Evolutionary conservation across 139 green algal genomes (phyloP).

Genomic region (Closterium sp.): DNA sequence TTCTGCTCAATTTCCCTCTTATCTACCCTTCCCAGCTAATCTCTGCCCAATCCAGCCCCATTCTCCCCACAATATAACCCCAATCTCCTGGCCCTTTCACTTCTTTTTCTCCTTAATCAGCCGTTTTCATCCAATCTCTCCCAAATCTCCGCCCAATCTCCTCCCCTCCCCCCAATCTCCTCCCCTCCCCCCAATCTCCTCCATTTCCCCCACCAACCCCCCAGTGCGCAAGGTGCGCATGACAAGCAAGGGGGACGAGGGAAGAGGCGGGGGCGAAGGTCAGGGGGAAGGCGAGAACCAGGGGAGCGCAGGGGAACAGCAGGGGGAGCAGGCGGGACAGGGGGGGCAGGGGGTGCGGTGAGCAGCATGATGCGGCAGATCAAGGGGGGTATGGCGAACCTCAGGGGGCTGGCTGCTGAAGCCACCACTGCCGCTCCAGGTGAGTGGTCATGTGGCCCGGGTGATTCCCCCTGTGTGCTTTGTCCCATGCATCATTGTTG

Average conservation of each 20-base stretch:
- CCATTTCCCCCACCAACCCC: no score
- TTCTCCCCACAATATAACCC: no score
- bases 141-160: neutral
- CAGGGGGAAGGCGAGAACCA: neutral
- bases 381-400: neutral
- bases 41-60: no score
- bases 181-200: neutral
- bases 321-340: neutral
- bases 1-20: no score
- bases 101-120: no score
- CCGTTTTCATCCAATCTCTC: no score
- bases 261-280: neutral
- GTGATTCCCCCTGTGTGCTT: no score
- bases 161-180: no score
- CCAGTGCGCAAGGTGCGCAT: neutral
- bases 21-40: no score
- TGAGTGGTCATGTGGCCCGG: neutral
- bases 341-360: neutral
- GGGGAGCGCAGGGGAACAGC: neutral
- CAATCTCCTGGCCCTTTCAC: no score
- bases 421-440: neutral
- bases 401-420: neutral
- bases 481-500: no score
- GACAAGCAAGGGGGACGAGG: neutral
- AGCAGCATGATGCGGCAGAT: neutral